Conservation (phyloP, 2,329 filamentous ascomycete species). For the Claviceps humidiphila region DNA sequence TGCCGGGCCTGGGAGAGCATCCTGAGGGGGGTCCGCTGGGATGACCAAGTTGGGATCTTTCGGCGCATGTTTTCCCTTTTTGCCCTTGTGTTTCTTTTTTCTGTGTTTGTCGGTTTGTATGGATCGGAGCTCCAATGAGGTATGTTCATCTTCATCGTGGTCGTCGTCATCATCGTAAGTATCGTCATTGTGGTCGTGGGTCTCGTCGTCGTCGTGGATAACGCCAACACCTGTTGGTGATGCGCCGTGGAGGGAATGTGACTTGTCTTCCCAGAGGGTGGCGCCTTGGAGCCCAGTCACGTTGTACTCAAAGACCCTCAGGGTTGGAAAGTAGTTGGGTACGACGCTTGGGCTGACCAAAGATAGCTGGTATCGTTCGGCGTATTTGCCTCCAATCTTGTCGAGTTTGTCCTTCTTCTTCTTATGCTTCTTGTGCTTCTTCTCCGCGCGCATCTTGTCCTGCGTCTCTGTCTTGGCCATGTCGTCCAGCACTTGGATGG, state of each 20-base stretch:
- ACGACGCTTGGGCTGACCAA: slow-evolving; percentile 78
- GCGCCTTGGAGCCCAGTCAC: slow-evolving; percentile 58
- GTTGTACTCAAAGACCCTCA: slow-evolving; percentile 93
- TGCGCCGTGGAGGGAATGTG: slow-evolving; percentile 5
- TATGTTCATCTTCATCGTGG: slow-evolving; percentile 10
- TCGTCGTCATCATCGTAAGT: background rate
- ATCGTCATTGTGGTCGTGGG: slow-evolving; percentile 1
- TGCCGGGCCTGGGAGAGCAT: slow-evolving; percentile 68
- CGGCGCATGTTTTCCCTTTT: slow-evolving; percentile 34
- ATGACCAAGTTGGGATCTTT: slow-evolving; percentile 48
- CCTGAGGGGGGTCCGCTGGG: slow-evolving; percentile 60
- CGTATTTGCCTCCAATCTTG: slow-evolving; percentile 64
- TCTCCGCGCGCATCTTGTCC: slow-evolving; percentile 9
- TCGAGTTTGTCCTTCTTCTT: slow-evolving; percentile 39
- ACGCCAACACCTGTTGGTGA: background rate
- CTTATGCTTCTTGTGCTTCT: slow-evolving; percentile 22
- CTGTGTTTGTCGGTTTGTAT: slow-evolving; percentile 10
- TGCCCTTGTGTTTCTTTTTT: slow-evolving; percentile 25
- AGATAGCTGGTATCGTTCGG: slow-evolving; percentile 71
- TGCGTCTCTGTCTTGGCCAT: slow-evolving; percentile 7
- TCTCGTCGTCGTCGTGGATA: slow-evolving; percentile 7
- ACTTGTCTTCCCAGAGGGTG: slow-evolving; percentile 30
- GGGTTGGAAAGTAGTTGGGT: slow-evolving; percentile 80
- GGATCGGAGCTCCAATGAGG: slow-evolving; percentile 17
- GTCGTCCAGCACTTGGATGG: slow-evolving; percentile 11